These are phyloP conservation scores for Meripilus lineatus DNA, from an alignment of 1,284 basidiomycete genomes.

Conservation along the genomic window DNA sequence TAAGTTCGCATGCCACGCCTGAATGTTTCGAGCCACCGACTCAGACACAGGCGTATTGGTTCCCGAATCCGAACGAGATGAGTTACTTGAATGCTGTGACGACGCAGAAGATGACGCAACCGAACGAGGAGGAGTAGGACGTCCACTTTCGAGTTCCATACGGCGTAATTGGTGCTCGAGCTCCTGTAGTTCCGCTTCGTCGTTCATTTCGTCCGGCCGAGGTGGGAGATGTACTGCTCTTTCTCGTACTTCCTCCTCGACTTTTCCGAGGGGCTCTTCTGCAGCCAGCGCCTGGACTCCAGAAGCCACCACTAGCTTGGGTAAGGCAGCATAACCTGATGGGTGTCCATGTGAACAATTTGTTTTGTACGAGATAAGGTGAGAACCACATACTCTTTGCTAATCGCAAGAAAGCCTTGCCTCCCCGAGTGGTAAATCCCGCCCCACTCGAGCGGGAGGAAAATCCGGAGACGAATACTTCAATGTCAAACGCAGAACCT, in stretches of 20 bases:
- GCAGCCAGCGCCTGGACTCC: no score
- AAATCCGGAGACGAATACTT: slow-evolving; percentile 73
- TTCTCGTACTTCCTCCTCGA: neutral
- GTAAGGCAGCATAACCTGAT: slow-evolving; percentile 59
- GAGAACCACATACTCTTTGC: slow-evolving; percentile 55
- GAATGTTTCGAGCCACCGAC: slow-evolving; percentile 26
- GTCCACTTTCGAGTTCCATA: slow-evolving; percentile 23
- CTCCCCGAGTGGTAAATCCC: slow-evolving; percentile 64
- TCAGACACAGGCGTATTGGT: slow-evolving; percentile 11
- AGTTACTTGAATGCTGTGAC: slow-evolving; percentile 13
- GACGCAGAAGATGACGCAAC: slow-evolving; percentile 11
- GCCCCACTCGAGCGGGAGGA: slow-evolving; percentile 58
- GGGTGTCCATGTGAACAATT: neutral
- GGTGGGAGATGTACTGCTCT: slow-evolving; percentile 8
- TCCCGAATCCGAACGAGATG: slow-evolving; percentile 13
- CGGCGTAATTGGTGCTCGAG: slow-evolving; percentile 43
- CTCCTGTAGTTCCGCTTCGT: slow-evolving; percentile 49
- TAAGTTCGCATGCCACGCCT: slow-evolving; percentile 65
- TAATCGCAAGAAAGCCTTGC: slow-evolving; percentile 69
- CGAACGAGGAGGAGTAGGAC: no score
- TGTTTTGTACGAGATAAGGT: no score
- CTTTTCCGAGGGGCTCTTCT: neutral
- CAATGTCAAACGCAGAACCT: slow-evolving; percentile 57
- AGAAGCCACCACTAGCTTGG: slow-evolving; percentile 35
- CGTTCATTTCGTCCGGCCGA: slow-evolving; percentile 42